Evolutionary conservation across 768 basidiomycete genomes (phyloP), one percentile per base, ranked within the genome.

Genomic region (Trametes sanguinea): DNA sequence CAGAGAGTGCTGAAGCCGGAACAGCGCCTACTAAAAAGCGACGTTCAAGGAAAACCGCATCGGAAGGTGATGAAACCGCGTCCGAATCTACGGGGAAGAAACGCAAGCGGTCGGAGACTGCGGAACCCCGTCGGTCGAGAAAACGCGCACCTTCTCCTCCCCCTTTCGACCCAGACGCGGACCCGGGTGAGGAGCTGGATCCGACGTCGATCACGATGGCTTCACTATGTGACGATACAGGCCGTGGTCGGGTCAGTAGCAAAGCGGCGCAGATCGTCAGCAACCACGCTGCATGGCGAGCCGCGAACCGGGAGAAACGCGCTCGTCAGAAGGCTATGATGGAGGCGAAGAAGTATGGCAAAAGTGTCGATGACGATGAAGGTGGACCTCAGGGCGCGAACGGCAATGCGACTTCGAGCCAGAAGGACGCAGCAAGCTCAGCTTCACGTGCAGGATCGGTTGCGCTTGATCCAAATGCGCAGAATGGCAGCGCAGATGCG

Each of bases 131-230:
- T 48, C 82, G 78, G 67, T 69, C 72, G 27, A 72, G 72, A 29
- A 74, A 54, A 6, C 77, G 83, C 17, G 79, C 76, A 40, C 80
- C 82, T 2, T 81, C 84, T 7, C 75, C 82, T 6, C 84, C 85
- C 14, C 79, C 77, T 0, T 87, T 83, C 62, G 84, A 87, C 69
- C 76, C 81, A 29, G 77, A 80, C 54, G 85, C 83, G 0, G 83
- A 84, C 69, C 86, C 88, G 4, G 90, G 90, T 22, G 89, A 90
- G 69, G 86, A 89, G 37, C 75, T 93, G 50, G 91, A 93, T 65
- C 91, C 91, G n/a, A 92, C 90, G 0, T 77, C 83, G 7, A 77
- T 90, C n/a, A 92, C 90, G 5, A 93, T 93, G 91, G 89, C 90
- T 14, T 73, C 84, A 0, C 78, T 93, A 4, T 94, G 92, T 71